phyloP scores from a whole-genome alignment of 2,329 filamentous ascomycete species.

The Paraconiothyrium sp. region DNA sequence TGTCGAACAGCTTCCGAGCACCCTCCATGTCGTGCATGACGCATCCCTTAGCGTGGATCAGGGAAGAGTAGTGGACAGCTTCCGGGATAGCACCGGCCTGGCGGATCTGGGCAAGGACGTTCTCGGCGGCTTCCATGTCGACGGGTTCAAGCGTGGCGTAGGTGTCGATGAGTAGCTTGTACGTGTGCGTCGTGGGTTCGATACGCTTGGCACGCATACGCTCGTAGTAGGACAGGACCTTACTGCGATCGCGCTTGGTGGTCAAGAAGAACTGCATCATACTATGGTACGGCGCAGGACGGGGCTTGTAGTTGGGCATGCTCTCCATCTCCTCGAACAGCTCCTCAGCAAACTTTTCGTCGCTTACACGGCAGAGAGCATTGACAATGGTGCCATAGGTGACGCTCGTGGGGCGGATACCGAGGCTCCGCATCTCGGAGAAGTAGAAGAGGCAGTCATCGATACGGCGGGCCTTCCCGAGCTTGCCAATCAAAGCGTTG shows the following conservation, averaged over 20 bases:
- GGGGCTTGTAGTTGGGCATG: constrained; percentile 98
- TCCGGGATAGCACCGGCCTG: constrained; percentile 79
- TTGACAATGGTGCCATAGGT: constrained; percentile 99
- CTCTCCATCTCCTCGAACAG: constrained; percentile 99
- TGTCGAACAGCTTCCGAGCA: constrained; percentile 83
- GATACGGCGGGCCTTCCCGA: constrained; percentile 96
- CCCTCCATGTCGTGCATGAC: constrained; percentile 90
- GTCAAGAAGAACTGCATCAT: constrained; percentile 99
- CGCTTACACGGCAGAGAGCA: constrained; percentile 93
- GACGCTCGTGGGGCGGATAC: constrained; percentile 94
- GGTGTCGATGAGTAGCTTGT: constrained; percentile 95
- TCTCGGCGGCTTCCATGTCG: constrained; percentile 86
- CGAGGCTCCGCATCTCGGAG: constrained; percentile 91
- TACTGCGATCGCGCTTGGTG: constrained; percentile 93
- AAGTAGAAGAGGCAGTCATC: constrained; percentile 99
- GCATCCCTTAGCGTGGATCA: constrained; percentile 96
- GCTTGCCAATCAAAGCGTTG: constrained; percentile 97
- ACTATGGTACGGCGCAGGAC: constrained; percentile 96
- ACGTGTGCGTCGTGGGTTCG: constrained; percentile 91
- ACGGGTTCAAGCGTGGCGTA: constrained; percentile 93
- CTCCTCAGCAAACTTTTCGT: constrained; percentile 97
- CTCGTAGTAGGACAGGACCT: constrained; percentile 94
- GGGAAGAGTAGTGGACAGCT: constrained; percentile 92
- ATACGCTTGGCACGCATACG: constrained; percentile 91
- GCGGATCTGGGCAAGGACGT: constrained; percentile 81